Evolutionary conservation across 345 rosid genomes (phyloP).

Genomic region (Gossypium stocksii): DNA sequence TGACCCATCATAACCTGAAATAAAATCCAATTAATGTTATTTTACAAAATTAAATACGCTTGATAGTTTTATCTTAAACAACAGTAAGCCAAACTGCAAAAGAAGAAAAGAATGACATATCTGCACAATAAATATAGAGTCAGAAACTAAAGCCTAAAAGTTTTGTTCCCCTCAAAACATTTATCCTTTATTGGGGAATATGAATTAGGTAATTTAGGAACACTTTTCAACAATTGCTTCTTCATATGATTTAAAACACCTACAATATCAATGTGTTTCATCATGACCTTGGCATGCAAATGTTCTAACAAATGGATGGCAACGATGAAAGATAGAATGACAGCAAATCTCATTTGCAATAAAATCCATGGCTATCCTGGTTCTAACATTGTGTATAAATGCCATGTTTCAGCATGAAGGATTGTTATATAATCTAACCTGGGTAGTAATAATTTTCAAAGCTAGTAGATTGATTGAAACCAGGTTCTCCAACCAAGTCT

Average conservation of each 20-base stretch:
- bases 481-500: slow-evolving; percentile 24
- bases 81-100: not conserved
- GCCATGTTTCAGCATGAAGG: not conserved
- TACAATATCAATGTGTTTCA: not conserved
- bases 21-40: not conserved
- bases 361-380: not conserved
- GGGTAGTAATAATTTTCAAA: slow-evolving; percentile 43
- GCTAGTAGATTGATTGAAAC: slow-evolving; percentile 25
- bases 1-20: slow-evolving; percentile 49
- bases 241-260: not conserved
- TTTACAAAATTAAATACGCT: not conserved
- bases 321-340: not conserved
- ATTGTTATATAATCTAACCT: slow-evolving; percentile 33
- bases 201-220: not conserved
- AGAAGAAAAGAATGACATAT: not conserved
- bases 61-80: not conserved
- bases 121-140: not conserved
- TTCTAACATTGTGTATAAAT: not conserved
- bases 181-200: not conserved
- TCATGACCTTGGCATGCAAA: not conserved
- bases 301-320: not conserved
- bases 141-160: not conserved
- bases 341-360: not conserved
- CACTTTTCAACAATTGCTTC: not conserved
- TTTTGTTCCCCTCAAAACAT: not conserved